Evolutionary conservation across 2,329 filamentous ascomycete genomes (phyloP).

Genomic region (Pestalotiopsis sp.): DNA sequence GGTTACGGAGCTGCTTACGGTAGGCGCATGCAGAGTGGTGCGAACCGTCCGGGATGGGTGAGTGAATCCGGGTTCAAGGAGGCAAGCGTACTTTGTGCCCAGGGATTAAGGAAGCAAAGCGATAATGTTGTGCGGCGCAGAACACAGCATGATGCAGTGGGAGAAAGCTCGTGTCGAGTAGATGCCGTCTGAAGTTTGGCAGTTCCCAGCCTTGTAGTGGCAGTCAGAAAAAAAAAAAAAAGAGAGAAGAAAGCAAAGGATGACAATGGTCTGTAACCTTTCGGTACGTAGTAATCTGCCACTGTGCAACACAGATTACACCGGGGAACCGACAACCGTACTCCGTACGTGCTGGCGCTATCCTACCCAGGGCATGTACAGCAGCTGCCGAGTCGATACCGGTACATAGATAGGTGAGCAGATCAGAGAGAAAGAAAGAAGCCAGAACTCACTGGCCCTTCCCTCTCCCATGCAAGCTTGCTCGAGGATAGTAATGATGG

Average conservation of each 20-base stretch:
- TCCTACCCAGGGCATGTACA: neutral
- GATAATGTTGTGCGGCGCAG: neutral
- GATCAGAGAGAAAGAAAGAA: neutral
- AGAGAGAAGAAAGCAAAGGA: neutral
- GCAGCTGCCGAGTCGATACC: neutral
- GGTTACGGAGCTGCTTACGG: neutral
- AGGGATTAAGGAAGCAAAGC: neutral
- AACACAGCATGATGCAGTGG: neutral
- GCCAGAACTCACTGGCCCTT: neutral
- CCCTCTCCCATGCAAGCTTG: neutral
- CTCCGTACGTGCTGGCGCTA: too few species aligned
- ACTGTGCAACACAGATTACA: neutral
- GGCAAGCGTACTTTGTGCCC: neutral
- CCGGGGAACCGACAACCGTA: neutral
- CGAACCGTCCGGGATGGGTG: neutral
- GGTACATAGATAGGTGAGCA: neutral
- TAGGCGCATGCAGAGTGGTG: neutral
- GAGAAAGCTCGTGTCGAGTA: neutral
- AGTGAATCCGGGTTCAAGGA: neutral
- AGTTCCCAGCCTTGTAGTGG: neutral
- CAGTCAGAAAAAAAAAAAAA: neutral
- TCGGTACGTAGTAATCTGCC: neutral
- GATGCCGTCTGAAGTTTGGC: neutral
- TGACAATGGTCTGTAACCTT: neutral
- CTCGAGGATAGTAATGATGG: neutral